Evolutionary conservation across 2,329 filamentous ascomycete genomes (phyloP), one percentile per base, ranked within the genome.

Genomic region (Sclerotinia nivalis): DNA sequence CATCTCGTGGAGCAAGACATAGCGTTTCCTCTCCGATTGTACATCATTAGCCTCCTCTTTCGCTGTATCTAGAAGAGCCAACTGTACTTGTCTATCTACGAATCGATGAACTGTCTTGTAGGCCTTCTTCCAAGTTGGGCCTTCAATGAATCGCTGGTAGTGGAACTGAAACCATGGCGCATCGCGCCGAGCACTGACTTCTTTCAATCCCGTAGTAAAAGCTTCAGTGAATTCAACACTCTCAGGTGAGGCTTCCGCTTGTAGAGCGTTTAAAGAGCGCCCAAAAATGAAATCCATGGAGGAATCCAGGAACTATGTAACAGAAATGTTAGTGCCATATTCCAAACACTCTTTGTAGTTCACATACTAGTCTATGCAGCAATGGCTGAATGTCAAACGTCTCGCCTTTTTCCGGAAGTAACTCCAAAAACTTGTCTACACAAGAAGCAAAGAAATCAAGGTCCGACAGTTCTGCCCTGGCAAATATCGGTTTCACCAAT

Each of bases 41-140:
- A 8, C 25, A 4, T 9, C 5, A 25, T 40, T 22, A 37, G n/a
- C 5, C 18, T 49, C 22, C 15, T 28, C 37, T 25, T 47, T 31
- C n/a, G 62, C 37, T 22, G 28, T 52, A 40, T 68, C 66, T 50
- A 59, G 6, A 34, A 69, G 61, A n/a, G 70, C 72, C 66, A 69
- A 64, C 1, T 69, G 47, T 34, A 72, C 65, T 34, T 70, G 68
- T 28, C 47, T 22, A 43, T 70, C 68, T n/a, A 70, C 61, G 40
- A 37, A 70, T n/a, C 15, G 28, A 43, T 70, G 68, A 9, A 70
- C 61, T 34, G 43, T 59, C 15, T 31, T 34, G 22, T 68, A 68
- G 22, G 52, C 40, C 25, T 45, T 43, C 25, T 58, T 68, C 40
- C 52, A 68, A n/a, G 8, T 22, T n/a, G 55, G 31, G 8, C 45